Evolutionary conservation across 1,139 yeast species (phyloP), one percentile per base, ranked within the genome.

Genomic region (Debaryomyces sp.): DNA sequence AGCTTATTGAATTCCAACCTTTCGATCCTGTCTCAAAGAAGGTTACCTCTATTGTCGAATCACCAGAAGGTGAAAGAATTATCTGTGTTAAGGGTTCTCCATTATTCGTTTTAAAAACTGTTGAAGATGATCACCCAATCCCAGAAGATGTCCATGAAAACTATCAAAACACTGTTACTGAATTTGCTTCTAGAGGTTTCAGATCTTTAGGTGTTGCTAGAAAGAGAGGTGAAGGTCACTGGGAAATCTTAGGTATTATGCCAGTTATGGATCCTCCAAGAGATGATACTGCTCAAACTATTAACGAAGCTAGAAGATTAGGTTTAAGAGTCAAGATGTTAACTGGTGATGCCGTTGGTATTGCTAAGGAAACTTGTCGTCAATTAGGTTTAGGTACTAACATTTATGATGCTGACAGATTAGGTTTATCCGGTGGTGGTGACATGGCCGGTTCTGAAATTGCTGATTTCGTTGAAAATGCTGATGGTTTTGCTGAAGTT

Each of bases 261-360:
- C 96, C 97, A 74, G 89, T 96, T 84, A 89, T 90, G 94, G 97
- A 90, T 77, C 97, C 97, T 69, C 97, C 97, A 78, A 89, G 97
- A 85, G 96, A 89, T 73, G 97, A 90, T 75, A 90, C 97, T 83
- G 97, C 96, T 71, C 88, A 86, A 71, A 90, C 97, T 75, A 95
- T 90, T 73, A 75, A 82, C 76, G 97, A 90, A 81, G 97, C 97
- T 67, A 88, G 89, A 82, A 76, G 81, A 66, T 84, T 90, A 68
- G 97, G 97, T 88, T 84, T 90, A 71, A 86, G 95, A 78, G 96
- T 90, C 66, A 90, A 90, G 89, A 90, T 90, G 97, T 84, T 90
- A 74, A 90, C 97, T 81, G 97, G 97, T 88, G 97, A 90, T 80
- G 97, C 97, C 78, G 96, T 90, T 71, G 97, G 96, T 84, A 90